Percentiles rank a stretch among this genome's conserved stretches.
These are phyloP conservation scores for Candida tetrigidarum DNA, from an alignment of 1,139 yeast genomes.

Conservation along the genomic window DNA sequence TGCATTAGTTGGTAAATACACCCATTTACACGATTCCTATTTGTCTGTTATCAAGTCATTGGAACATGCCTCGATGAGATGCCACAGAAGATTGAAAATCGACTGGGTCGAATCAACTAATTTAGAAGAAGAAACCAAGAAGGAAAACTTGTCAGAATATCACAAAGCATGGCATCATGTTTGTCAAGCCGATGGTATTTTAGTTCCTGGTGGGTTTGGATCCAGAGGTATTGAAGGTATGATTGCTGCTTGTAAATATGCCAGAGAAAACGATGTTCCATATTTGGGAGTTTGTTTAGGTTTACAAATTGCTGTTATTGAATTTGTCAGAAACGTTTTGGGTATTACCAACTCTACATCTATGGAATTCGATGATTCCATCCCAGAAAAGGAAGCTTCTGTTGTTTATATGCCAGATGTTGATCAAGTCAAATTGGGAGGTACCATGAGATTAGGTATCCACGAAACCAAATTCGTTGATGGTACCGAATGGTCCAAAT, in stretches of 20 bases:
- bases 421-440: constrained; percentile 94
- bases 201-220: constrained; percentile 99
- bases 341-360: constrained; percentile 76
- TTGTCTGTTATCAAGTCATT: constrained; percentile 93
- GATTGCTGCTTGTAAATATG: constrained; percentile 97
- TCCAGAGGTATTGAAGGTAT: constrained; percentile 98
- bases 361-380: constrained; percentile 75
- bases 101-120: constrained; percentile 97
- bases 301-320: constrained; percentile 96
- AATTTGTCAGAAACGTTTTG: constrained; percentile 82
- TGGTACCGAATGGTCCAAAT: constrained; percentile 68
- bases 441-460: constrained; percentile 98
- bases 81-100: constrained; percentile 81
- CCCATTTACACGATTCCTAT: constrained; percentile 93
- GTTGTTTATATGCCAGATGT: constrained; percentile 99
- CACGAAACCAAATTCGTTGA: constrained; percentile 85
- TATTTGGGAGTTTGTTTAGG: constrained; percentile 98
- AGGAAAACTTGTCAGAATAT: constrained; percentile 70
- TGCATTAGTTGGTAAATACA: constrained; percentile 97
- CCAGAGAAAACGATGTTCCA: constrained; percentile 93
- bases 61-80: constrained; percentile 93
- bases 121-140: constrained; percentile 75
- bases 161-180: constrained; percentile 96
- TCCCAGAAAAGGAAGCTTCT: constrained; percentile 68
- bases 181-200: constrained; percentile 94